A percentile compares a stretch with the other conserved stretches of the same genome.
Conservation (phyloP, 495 filamentous ascomycete species). For the Apiosordaria backusii region DNA sequence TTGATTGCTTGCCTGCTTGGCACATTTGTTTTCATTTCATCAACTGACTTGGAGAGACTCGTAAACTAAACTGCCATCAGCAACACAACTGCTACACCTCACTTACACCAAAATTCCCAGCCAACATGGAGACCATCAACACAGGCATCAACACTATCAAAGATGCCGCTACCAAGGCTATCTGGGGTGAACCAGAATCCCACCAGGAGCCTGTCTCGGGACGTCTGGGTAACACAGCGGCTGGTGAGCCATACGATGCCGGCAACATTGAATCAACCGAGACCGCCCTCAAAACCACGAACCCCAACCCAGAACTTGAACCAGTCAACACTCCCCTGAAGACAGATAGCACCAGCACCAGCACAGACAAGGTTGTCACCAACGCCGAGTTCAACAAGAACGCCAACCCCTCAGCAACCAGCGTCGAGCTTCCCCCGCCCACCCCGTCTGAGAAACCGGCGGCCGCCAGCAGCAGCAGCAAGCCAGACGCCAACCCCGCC, state of each 20-base stretch:
- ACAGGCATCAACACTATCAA: constrained; percentile 44
- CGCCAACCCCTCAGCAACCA: constrained; percentile 5
- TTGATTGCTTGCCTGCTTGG: neutral
- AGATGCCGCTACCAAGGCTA: constrained; percentile 45
- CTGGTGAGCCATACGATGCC: constrained; percentile 57
- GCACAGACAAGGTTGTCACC: neutral
- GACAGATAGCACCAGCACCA: neutral
- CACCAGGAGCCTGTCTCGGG: constrained; percentile 53
- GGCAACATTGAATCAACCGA: constrained; percentile 43
- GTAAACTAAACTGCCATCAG: neutral
- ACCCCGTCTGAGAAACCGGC: constrained; percentile 8
- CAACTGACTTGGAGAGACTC: neutral
- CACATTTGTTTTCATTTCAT: neutral
- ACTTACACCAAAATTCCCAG: neutral
- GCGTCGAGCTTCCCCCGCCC: constrained; percentile 1
- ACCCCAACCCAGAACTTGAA: constrained; percentile 3
- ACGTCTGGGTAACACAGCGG: constrained; percentile 47
- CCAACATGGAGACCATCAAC: constrained; percentile 54
- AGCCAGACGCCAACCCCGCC: constrained; percentile 23
- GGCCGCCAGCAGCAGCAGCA: neutral
- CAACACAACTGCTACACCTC: neutral
- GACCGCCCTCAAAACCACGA: constrained; percentile 5
- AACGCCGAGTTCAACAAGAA: neutral
- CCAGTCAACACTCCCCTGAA: neutral
- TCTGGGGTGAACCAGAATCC: constrained; percentile 46